phyloP scores from a whole-genome alignment of 257 asterid species.

The Echites panduratus region DNA sequence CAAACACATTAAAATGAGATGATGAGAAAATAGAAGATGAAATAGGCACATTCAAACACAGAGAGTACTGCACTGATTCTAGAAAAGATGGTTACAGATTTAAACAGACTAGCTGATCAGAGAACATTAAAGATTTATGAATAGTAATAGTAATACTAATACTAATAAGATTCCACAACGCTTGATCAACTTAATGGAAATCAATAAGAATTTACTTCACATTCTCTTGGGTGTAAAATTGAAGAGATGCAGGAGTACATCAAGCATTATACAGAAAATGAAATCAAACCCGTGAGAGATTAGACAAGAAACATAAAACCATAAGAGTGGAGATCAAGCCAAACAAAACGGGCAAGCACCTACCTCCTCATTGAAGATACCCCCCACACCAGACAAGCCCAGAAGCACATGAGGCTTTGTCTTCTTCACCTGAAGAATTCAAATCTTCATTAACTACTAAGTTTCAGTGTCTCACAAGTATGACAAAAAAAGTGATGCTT shows the following conservation, averaged over 20 bases:
- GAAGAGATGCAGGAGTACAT: not conserved
- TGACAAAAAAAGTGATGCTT: conserved; percentile 8
- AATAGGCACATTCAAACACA: not conserved
- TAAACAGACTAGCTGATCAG: not conserved
- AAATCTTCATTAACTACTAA: conserved; percentile 5
- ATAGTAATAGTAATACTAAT: not conserved
- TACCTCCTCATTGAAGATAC: conserved; percentile 88
- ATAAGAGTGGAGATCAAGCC: not conserved
- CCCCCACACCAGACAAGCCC: conserved; percentile 98
- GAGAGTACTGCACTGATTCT: not conserved
- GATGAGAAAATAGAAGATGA: not conserved
- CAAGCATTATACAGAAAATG: not conserved
- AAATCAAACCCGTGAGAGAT: not conserved
- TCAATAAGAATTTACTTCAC: not conserved
- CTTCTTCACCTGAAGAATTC: conserved; percentile 72
- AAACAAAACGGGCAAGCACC: conserved; percentile 1
- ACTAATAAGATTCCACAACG: not conserved
- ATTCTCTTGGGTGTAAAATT: not conserved
- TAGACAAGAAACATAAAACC: not conserved
- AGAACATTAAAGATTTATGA: not conserved
- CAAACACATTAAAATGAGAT: not conserved
- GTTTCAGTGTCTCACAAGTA: not conserved
- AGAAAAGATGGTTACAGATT: too few species aligned
- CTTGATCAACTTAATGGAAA: not conserved
- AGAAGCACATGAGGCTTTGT: conserved; percentile 98